Evolutionary conservation across 352 stramenopile species (phyloP).

Genomic region (Phytophthora ohioensis): DNA sequence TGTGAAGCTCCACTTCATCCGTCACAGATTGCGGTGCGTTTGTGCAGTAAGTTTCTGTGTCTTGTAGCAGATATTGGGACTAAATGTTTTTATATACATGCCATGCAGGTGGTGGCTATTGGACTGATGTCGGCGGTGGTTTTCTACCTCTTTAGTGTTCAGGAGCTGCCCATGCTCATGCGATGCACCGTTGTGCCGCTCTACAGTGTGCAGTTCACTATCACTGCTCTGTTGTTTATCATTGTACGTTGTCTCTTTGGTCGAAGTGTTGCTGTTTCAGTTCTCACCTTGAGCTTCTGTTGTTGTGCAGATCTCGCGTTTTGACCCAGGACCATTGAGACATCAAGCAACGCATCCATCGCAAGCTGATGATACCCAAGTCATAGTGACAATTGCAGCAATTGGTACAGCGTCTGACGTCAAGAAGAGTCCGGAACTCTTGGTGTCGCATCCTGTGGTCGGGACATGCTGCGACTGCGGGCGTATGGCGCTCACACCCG

Average conservation of each 20-base stretch:
- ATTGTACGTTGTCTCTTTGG: constrained; percentile 27
- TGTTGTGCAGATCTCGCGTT: constrained; percentile 59
- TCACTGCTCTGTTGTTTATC: constrained; percentile 44
- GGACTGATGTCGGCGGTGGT: constrained; percentile 45
- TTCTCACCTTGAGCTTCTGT: background rate
- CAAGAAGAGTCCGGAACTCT: constrained; percentile 5
- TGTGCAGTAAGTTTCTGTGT: background rate
- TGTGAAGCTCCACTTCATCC: constrained; percentile 55
- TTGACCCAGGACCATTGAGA: constrained; percentile 44
- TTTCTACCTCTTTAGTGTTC: constrained; percentile 59
- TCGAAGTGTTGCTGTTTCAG: background rate
- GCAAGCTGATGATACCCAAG: constrained; percentile 2
- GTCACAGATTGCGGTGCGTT: constrained; percentile 47
- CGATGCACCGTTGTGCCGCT: constrained; percentile 47
- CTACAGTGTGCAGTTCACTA: constrained; percentile 52
- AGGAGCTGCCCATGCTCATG: constrained; percentile 53
- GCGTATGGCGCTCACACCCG: constrained; percentile 18
- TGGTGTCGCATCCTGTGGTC: constrained; percentile 22
- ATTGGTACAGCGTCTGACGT: background rate
- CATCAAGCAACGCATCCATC: constrained; percentile 12
- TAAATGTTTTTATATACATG: background rate
- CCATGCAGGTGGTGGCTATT: constrained; percentile 46
- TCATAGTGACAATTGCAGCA: constrained; percentile 8
- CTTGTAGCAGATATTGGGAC: background rate
- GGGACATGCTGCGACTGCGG: constrained; percentile 52